Conservation (phyloP, 1,284 basidiomycete species). For the Austroboletus niveus region DNA sequence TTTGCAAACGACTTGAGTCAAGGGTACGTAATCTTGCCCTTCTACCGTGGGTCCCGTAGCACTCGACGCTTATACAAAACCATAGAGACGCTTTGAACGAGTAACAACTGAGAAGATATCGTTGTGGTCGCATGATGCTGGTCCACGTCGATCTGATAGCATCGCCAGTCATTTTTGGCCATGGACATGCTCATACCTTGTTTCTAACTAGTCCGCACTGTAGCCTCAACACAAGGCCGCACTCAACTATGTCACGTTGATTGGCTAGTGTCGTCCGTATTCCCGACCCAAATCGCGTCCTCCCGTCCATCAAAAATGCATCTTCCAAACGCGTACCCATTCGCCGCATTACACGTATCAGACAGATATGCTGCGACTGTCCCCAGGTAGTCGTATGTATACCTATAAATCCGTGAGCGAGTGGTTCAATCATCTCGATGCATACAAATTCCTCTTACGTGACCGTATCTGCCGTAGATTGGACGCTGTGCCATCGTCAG, state of each 20-base stretch:
- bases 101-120: no score
- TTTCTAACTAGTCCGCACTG: no score
- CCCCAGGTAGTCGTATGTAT: conserved; percentile 4
- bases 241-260: background rate
- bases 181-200: no score
- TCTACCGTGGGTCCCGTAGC: no score
- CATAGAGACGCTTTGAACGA: no score
- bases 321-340: conserved; percentile 3
- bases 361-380: background rate
- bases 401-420: conserved; percentile 2
- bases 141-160: no score
- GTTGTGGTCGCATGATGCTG: no score
- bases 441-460: background rate
- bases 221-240: no score
- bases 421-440: background rate
- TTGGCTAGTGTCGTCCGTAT: conserved; percentile 1
- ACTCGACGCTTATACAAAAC: no score
- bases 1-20: no score
- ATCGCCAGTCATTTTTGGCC: no score
- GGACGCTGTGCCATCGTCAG: conserved; percentile 6
- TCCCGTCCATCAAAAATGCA: conserved; percentile 10
- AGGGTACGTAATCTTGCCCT: no score
- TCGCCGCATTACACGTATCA: background rate
- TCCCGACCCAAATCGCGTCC: conserved; percentile 4
- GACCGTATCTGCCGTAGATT: conserved; percentile 12